Percentiles rank a stretch among this genome's conserved stretches.
Conservation (phyloP, 148 eudicot genomes). For the Nepenthes mirabilis region DNA sequence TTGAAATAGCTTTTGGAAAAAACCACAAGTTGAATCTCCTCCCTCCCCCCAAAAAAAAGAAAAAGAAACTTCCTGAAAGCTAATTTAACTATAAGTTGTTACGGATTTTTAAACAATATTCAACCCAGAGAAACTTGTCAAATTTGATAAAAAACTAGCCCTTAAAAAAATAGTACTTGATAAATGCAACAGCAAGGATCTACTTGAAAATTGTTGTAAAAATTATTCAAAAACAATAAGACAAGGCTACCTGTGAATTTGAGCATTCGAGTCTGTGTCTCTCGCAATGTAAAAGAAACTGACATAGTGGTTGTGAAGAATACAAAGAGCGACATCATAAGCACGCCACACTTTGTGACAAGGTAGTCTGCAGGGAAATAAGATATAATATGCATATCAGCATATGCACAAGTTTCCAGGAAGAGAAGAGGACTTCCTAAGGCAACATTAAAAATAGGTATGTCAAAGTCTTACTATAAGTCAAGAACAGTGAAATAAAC, state of each 20-base stretch:
- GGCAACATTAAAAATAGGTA: not conserved
- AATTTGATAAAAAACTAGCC: too few relatives aligned
- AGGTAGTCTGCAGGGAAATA: conserved; percentile 70
- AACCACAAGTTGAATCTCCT: too few relatives aligned
- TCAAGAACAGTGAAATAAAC: too few relatives aligned
- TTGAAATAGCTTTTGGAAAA: too few relatives aligned
- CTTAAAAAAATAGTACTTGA: conserved; percentile 1
- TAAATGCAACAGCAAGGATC: conserved; percentile 1
- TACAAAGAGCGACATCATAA: conserved; percentile 98
- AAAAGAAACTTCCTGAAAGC: too few relatives aligned
- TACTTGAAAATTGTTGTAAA: not conserved
- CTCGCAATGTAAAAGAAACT: conserved; percentile 94
- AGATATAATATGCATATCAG: conserved; percentile 1
- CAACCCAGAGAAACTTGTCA: too few relatives aligned
- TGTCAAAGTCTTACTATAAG: too few relatives aligned
- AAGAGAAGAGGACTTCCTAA: not conserved
- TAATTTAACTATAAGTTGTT: too few relatives aligned
- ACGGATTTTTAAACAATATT: too few relatives aligned
- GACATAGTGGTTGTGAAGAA: conserved; percentile 99
- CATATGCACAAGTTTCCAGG: not conserved
- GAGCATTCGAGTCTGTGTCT: conserved; percentile 98
- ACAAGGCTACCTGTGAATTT: conserved; percentile 76
- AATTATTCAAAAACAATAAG: conserved; percentile 6
- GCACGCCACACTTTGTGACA: conserved; percentile 93
- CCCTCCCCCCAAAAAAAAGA: too few relatives aligned